Conservation (phyloP, 2,329 filamentous ascomycete genomes). For the Fusarium tanahbumbuense region DNA sequence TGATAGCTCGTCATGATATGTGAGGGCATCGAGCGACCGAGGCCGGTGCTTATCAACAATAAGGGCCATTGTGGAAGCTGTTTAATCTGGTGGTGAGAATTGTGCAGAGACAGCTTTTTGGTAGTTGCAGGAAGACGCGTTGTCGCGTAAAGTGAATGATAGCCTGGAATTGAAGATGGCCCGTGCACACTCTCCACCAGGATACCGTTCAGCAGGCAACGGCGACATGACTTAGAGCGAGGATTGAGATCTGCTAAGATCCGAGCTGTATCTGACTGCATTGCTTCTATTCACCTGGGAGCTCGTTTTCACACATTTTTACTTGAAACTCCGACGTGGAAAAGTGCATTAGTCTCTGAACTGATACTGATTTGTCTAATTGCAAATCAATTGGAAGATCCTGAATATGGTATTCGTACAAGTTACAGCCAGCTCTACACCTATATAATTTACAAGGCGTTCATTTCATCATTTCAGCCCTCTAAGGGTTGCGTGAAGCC, state of each 20-base stretch:
- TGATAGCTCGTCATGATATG: constrained; percentile 90
- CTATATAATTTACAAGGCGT: constrained; percentile 43
- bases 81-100: constrained; percentile 25
- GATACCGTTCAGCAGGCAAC: constrained; percentile 34
- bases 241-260: not conserved
- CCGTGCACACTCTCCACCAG: constrained; percentile 31
- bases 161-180: constrained; percentile 24
- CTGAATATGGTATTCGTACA: constrained; percentile 43
- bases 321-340: not conserved
- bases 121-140: constrained; percentile 49
- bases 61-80: constrained; percentile 66
- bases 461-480: constrained; percentile 14
- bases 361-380: not conserved
- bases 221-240: not conserved
- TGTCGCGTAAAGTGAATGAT: constrained; percentile 54
- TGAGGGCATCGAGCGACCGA: constrained; percentile 79
- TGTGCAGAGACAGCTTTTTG: constrained; percentile 40
- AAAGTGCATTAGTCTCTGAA: not conserved
- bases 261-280: not conserved
- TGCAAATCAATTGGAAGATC: constrained; percentile 2
- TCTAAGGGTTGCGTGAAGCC: constrained; percentile 48
- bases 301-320: not conserved
- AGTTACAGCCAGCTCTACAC: constrained; percentile 41
- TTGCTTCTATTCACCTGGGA: not conserved
- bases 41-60: constrained; percentile 80